Conservation (phyloP, 805 yeast genomes). For the Yamadazyma philogaea region DNA sequence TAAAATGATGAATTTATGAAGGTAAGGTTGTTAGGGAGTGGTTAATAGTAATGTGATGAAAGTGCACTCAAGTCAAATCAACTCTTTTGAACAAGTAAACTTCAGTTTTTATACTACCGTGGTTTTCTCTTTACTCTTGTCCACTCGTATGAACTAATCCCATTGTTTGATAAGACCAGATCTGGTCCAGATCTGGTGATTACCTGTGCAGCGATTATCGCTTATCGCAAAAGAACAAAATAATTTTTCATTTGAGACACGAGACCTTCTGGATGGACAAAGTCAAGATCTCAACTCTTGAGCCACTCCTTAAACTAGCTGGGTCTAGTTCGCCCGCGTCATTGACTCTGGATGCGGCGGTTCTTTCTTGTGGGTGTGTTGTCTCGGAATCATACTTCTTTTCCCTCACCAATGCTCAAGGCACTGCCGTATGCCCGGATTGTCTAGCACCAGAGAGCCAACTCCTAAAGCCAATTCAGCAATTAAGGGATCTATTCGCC, state of each 20-base stretch:
- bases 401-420: conserved; percentile 8
- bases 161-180: no score
- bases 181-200: no score
- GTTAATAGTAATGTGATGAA: no score
- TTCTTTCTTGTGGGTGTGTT: conserved; percentile 42
- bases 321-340: conserved; percentile 8
- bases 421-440: conserved; percentile 21
- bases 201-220: no score
- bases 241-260: neutral
- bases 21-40: no score
- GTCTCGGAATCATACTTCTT: conserved; percentile 31
- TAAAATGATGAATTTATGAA: neutral
- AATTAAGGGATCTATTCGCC: conserved; percentile 31
- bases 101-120: no score
- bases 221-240: conserved; percentile 2
- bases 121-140: no score
- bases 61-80: no score
- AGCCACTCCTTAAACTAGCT: conserved; percentile 15
- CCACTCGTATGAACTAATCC: no score
- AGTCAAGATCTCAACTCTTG: conserved; percentile 16
- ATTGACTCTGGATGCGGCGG: conserved; percentile 30
- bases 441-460: conserved; percentile 18
- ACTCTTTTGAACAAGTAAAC: no score
- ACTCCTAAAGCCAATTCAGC: conserved; percentile 27
- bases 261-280: conserved; percentile 4